A percentile compares a stretch with the other conserved stretches of the same genome.
These are phyloP conservation scores for Trapa bicornis DNA, from an alignment of 345 rosid genomes.

Conservation along the genomic window DNA sequence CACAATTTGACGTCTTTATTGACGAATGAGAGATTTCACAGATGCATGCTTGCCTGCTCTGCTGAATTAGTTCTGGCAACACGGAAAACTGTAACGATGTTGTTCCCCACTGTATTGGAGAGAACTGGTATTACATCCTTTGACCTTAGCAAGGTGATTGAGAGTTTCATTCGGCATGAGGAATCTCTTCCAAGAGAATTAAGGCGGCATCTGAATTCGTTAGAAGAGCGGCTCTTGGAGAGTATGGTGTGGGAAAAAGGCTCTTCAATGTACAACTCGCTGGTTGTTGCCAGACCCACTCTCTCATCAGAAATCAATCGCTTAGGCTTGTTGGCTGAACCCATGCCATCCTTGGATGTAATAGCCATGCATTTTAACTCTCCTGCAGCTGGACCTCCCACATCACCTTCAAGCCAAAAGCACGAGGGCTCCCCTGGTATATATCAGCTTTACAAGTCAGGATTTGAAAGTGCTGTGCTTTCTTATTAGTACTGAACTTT, in stretches of 20 bases:
- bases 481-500: neutral
- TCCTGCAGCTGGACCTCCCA: conserved; percentile 30
- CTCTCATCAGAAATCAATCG: conserved; percentile 54
- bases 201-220: conserved; percentile 86
- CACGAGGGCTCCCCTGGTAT: conserved; percentile 46
- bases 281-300: conserved; percentile 70
- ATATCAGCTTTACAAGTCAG: neutral
- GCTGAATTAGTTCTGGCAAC: conserved; percentile 95
- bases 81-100: conserved; percentile 82
- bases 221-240: conserved; percentile 94
- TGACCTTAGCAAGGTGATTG: conserved; percentile 98
- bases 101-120: conserved; percentile 93
- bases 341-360: conserved; percentile 82
- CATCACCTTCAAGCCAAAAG: conserved; percentile 35
- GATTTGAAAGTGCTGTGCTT: neutral
- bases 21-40: conserved; percentile 90
- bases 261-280: conserved; percentile 90
- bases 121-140: conserved; percentile 96
- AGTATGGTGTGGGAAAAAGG: conserved; percentile 99
- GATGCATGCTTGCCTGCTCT: conserved; percentile 96
- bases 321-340: conserved; percentile 63
- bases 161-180: conserved; percentile 93
- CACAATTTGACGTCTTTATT: conserved; percentile 76
- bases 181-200: conserved; percentile 93
- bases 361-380: conserved; percentile 55